Evolutionary conservation across 257 asterid genomes (phyloP), one percentile per base, ranked within the genome.

Genomic region (Ajuga chamaepitys): DNA sequence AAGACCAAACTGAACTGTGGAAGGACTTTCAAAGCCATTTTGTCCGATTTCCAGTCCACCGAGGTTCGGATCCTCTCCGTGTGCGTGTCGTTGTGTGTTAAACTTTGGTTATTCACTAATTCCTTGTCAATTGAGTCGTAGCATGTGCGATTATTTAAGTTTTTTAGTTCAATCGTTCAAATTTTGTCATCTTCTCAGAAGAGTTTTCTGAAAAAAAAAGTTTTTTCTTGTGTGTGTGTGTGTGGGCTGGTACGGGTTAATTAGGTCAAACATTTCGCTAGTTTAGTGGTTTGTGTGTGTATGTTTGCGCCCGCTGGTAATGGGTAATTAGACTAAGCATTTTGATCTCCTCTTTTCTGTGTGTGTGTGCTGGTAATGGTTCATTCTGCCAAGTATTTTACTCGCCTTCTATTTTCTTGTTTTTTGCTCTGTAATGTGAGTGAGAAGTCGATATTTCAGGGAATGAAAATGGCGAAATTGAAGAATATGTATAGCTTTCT

Each of bases 401-500:
- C 30, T 21, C 62, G 46, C 38, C 41, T 41, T 68, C 22, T 52
- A 24, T 35, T 54, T 64, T 71, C 20, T 18, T 25, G 0, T 56
- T 3, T 18, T 21, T 40, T 54, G 62, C 28, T 47, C n/a, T 9
- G 5, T 46, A 5, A 12, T 14, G 37, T 68, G 55, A 68, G 59
- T 45, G 41, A 5, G 26, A 64, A 34, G 20, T 66, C 64, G 20
- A 51, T 45, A 42, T 70, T 78, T 64, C 87, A 92, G 96, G 97
- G 86, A 52, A 48, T 86, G 41, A 80, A 67, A 16, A 61, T 74
- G 51, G 73, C 73, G 0, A 70, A 55, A 42, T 74, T 92, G 86
- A 84, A 79, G 82, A 69, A 80, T 61, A 66, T 87, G 75, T 84
- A 84, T 67, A 35, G 45, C 44, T 63, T 85, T 74, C 93, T 92